Percentiles rank a stretch among this genome's conserved stretches.
Evolutionary conservation across 129 eudicot genomes (phyloP).

Genomic region (Centaurea solstitialis): DNA sequence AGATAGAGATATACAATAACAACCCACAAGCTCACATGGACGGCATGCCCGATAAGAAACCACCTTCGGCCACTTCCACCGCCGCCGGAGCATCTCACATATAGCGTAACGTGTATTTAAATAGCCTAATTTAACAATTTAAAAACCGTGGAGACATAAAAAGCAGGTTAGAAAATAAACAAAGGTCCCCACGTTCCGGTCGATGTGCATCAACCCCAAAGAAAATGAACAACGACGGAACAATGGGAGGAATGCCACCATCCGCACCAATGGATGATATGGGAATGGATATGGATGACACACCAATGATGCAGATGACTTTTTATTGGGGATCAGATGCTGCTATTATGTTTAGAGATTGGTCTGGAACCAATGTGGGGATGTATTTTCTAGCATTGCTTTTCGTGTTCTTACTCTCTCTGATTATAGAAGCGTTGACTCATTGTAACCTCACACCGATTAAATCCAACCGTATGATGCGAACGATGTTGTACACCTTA

Average conservation of each 20-base stretch:
- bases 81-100: slow-evolving; percentile 24
- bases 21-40: slow-evolving; percentile 37
- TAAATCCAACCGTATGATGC: slow-evolving; percentile 26
- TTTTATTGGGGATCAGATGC: slow-evolving; percentile 83
- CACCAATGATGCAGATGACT: slow-evolving; percentile 74
- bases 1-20: not conserved
- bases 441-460: slow-evolving; percentile 26
- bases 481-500: slow-evolving; percentile 47
- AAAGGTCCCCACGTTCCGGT: slow-evolving; percentile 26
- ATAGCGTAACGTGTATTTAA: no score
- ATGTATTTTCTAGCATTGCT: slow-evolving; percentile 54
- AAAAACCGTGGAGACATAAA: not conserved
- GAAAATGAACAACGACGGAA: slow-evolving; percentile 23
- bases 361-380: slow-evolving; percentile 56
- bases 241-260: slow-evolving; percentile 23
- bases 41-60: slow-evolving; percentile 34
- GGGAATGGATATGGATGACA: slow-evolving; percentile 26
- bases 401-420: slow-evolving; percentile 52
- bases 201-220: slow-evolving; percentile 26
- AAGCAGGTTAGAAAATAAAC: slow-evolving; percentile 15
- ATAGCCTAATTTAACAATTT: no score
- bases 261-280: slow-evolving; percentile 13
- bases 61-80: slow-evolving; percentile 13
- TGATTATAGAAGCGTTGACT: slow-evolving; percentile 60
- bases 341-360: slow-evolving; percentile 59